Evolutionary conservation across 2,329 filamentous ascomycete genomes (phyloP).

Genomic region (Aspergillus fischeri): DNA sequence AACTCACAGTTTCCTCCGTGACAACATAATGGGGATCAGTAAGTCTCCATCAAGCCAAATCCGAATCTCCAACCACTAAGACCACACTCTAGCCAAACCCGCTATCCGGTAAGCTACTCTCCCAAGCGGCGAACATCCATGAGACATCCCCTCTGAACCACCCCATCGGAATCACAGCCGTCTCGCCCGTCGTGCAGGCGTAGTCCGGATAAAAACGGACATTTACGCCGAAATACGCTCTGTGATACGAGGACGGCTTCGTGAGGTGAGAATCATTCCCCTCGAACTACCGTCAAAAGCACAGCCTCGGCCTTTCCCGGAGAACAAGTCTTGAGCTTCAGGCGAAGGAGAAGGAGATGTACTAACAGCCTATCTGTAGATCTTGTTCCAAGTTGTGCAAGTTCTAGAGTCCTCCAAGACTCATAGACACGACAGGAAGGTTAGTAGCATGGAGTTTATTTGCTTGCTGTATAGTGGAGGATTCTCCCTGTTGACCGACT

Average conservation of each 20-base stretch:
- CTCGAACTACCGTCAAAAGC: too few species aligned
- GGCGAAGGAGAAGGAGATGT: neutral
- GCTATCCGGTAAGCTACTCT: neutral
- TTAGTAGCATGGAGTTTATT: slow-evolving; percentile 3
- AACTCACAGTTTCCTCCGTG: neutral
- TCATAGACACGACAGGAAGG: slow-evolving; percentile 3
- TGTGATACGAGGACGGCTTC: slow-evolving; percentile 17
- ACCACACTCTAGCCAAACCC: neutral
- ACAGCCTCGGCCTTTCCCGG: neutral
- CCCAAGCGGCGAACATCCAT: neutral
- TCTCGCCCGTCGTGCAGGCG: slow-evolving; percentile 35
- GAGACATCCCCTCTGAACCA: neutral
- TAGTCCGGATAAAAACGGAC: slow-evolving; percentile 23
- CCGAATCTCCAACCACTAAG: neutral
- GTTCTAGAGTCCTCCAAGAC: slow-evolving; percentile 18
- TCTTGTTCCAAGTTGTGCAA: slow-evolving; percentile 19
- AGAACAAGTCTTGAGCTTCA: neutral
- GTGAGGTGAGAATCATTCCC: slow-evolving; percentile 16
- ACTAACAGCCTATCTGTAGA: slow-evolving; percentile 13
- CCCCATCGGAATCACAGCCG: slow-evolving; percentile 15
- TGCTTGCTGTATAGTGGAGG: neutral
- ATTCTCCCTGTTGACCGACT: neutral
- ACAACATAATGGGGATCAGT: neutral
- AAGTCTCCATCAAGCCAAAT: neutral
- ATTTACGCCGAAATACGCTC: slow-evolving; percentile 27